Conservation (phyloP, 2,329 filamentous ascomycete species). For the Aurifilum marmelostoma region DNA sequence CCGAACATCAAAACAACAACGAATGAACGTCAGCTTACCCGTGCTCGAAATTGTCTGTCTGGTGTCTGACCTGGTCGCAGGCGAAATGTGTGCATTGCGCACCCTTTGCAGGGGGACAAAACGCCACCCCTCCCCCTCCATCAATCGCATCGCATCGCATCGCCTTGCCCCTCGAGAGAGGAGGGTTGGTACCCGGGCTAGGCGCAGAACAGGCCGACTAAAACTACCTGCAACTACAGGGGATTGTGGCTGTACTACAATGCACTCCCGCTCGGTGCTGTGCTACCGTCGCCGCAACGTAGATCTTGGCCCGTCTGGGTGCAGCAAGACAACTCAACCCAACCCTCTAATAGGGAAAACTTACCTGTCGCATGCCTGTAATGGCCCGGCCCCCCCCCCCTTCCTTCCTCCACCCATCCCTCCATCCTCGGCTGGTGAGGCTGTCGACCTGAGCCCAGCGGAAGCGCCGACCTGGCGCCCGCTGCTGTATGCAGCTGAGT, state of each 20-base stretch:
- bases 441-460: constrained; percentile 24
- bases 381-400: neutral
- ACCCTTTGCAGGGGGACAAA: neutral
- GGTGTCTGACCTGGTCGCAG: neutral
- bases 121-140: neutral
- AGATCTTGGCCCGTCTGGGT: neutral
- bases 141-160: neutral
- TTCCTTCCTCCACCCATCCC: neutral
- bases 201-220: neutral
- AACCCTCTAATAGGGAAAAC: neutral
- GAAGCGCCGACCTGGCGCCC: constrained; percentile 8
- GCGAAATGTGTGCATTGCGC: neutral
- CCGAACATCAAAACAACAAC: constrained; percentile 2
- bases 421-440: constrained; percentile 15
- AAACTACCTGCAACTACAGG: neutral
- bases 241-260: neutral
- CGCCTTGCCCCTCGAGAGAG: no score
- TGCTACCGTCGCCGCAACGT: neutral
- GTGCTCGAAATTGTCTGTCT: neutral
- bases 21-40: neutral
- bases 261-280: neutral
- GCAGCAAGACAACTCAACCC: neutral
- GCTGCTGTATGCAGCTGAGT: constrained; percentile 13
- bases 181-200: neutral
- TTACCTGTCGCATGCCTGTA: neutral